Evolutionary conservation across 768 basidiomycete genomes (phyloP), one percentile per base, ranked within the genome.

Genomic region (Russula sp.): DNA sequence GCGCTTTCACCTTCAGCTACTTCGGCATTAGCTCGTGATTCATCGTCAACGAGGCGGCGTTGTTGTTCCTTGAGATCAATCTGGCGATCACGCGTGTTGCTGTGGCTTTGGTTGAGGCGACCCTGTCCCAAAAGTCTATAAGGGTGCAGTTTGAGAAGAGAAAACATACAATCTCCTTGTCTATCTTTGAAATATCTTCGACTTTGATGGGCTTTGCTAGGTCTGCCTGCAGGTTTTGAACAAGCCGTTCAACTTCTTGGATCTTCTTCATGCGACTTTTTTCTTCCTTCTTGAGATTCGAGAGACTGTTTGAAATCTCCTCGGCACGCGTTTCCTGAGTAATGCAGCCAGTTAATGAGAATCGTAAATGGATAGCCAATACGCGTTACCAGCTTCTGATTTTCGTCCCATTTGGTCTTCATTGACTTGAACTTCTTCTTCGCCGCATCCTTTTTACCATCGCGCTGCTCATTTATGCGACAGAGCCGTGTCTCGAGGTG

Each of bases 241-340:
- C 82, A 42, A 83, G 78, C 28, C 73, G 74, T 71, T 89, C 82
- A 0, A 80, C 67, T 10, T 73, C 76, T 66, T 81, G 81, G 57
- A 92, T 91, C 55, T 78, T 76, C 68, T 75, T 79, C n/a, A 72
- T 69, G 7, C 86, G 84, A 0, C 80, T 78, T 69, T 81, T 86
- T 73, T 92, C 92, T 9, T 79, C 75, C 59, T 78, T 79, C 72
- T 86, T 90, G 61, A 92, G 73, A 38, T 75, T 75, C 8, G 79
- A 79, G 3, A 94, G 77, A 46, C 73, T 74, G 1, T 73, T 78
- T 7, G 79, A 76, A 18, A 83, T 66, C 0, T 82, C 79, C 9
- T 85, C 83, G 0, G 81, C 78, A 1, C 84, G 78, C 4, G 65
- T 65, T 67, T 87, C 88, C 90, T 90, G 61, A 7, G 30, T 59